Conservation (phyloP, 2,329 filamentous ascomycete genomes). For the Onygena corvina region DNA sequence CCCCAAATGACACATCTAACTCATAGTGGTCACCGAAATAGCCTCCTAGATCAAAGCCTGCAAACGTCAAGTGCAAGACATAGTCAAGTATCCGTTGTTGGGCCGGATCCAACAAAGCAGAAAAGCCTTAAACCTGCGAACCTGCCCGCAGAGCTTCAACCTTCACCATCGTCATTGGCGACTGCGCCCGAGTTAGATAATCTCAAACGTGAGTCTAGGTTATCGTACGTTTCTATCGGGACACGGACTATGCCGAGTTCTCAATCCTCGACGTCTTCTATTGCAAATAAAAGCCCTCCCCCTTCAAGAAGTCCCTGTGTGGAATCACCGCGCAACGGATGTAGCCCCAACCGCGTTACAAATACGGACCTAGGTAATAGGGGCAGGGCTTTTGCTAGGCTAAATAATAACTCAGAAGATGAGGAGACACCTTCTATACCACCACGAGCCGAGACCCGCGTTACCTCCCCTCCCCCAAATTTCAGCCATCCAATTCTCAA, state of each 20-base stretch:
- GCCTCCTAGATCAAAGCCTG: not conserved
- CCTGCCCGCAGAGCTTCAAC: constrained; percentile 16
- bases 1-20: not conserved
- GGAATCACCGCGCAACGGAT: constrained; percentile 7
- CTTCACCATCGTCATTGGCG: constrained; percentile 17
- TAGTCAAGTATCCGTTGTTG: not conserved
- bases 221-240: constrained; percentile 18
- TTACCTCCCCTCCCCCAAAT: constrained; percentile 27
- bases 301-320: constrained; percentile 4
- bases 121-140: constrained; percentile 17
- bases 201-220: constrained; percentile 16
- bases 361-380: not conserved
- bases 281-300: constrained; percentile 16
- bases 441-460: constrained; percentile 20
- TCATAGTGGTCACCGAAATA: not conserved
- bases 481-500: constrained; percentile 34
- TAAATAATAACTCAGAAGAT: constrained; percentile 7
- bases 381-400: constrained; percentile 7
- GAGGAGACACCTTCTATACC: constrained; percentile 18
- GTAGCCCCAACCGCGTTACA: not conserved
- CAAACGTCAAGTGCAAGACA: not conserved
- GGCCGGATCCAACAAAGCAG: constrained; percentile 10
- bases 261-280: constrained; percentile 21
- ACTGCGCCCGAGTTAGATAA: constrained; percentile 17
- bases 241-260: constrained; percentile 19